Evolutionary conservation across 768 basidiomycete species (phyloP), one percentile per base, ranked within the genome.

Genomic region (Pleurotus cornucopiae): DNA sequence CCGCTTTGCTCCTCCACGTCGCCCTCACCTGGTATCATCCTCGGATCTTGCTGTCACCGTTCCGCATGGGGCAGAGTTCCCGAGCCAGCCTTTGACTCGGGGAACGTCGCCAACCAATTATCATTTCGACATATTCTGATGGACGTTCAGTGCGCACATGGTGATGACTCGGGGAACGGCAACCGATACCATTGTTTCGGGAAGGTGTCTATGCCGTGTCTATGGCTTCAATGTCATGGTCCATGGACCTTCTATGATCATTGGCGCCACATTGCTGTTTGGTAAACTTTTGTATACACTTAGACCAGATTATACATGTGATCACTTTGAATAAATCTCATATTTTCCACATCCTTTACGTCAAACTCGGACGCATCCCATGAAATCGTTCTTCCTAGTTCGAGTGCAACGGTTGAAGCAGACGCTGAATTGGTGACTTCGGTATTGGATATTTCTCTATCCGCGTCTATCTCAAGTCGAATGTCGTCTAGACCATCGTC

Each of bases 11-110:
- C 25, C 26, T 51, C 16, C 14, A 25, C 30, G 37, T 49, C 30
- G n/a, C 18, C 26, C n/a, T 14, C 20, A 43, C 13, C n/a, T 14
- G 14, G 48, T 16, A n/a, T 49, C 20, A 38, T 39, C 39, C 57
- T 59, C 59, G 58, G 56, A 67, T 62, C 59, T 60, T 63, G 63
- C 57, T 63, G 65, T 63, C 60, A 21, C 12, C 18, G 57, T 13
- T 61, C 64, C 65, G 61, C 68, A 69, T 66, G 66, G 64, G 51
- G 53, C 52, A 58, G 69, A 9, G 72, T 75, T 75, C 74, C 74
- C 74, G 76, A 76, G 74, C 71, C 69, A 62, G 46, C 56, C 43
- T 56, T 41, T 68, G 69, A 65, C 69, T 73, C 69, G 69, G 69
- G 68, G 69, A 71, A 66, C 51, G 57, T 53, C 44, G 46, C 34